Evolutionary conservation across 768 basidiomycete species (phyloP).

Genomic region (Wakefieldia striispora): DNA sequence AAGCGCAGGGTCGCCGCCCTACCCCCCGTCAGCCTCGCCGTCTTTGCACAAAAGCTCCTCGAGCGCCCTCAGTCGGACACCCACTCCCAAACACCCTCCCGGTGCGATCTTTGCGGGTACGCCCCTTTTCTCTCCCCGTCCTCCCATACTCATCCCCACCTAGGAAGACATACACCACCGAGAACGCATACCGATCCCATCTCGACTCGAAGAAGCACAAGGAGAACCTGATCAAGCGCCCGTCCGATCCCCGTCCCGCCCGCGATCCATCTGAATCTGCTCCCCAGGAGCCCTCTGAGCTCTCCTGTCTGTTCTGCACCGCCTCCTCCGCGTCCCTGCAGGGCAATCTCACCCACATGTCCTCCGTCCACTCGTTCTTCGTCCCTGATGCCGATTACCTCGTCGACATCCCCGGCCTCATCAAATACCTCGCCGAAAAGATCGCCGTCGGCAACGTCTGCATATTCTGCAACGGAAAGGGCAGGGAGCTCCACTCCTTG

Average conservation of each 20-base stretch:
- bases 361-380: slow-evolving; percentile 85
- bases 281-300: slow-evolving; percentile 41
- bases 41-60: slow-evolving; percentile 87
- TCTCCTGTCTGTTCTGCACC: slow-evolving; percentile 87
- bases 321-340: slow-evolving; percentile 48
- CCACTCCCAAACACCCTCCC: slow-evolving; percentile 54
- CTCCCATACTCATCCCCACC: background rate
- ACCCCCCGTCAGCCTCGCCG: slow-evolving; percentile 71
- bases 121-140: slow-evolving; percentile 23
- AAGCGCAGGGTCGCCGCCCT: slow-evolving; percentile 91
- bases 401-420: slow-evolving; percentile 75
- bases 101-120: slow-evolving; percentile 84
- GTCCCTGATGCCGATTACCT: slow-evolving; percentile 93
- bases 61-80: slow-evolving; percentile 72
- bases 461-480: slow-evolving; percentile 82
- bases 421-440: slow-evolving; percentile 88
- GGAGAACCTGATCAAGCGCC: slow-evolving; percentile 62
- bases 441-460: slow-evolving; percentile 92
- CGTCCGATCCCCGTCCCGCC: slow-evolving; percentile 8
- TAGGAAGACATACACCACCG: slow-evolving; percentile 87
- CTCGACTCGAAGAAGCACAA: slow-evolving; percentile 86
- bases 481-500: slow-evolving; percentile 77
- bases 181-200: slow-evolving; percentile 88
- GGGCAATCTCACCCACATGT: slow-evolving; percentile 85
- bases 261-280: background rate